Conservation (phyloP, 2,329 filamentous ascomycete species). For the Sporothrix sp. region DNA sequence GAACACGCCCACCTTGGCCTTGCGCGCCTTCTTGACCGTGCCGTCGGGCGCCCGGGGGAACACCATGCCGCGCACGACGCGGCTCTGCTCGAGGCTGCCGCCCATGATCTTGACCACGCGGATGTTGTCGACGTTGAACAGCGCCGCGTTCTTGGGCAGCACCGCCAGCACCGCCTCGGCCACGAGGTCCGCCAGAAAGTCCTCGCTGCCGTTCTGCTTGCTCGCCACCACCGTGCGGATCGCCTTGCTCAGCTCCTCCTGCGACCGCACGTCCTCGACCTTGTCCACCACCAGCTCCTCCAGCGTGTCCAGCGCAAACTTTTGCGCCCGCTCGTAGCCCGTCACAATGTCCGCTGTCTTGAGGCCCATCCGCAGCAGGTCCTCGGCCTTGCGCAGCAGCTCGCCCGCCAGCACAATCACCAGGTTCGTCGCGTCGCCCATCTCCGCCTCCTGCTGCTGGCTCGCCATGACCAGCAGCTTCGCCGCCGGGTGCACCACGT, state of each 20-base stretch:
- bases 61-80: constrained; percentile 95
- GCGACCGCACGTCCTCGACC: constrained; percentile 71
- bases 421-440: constrained; percentile 96
- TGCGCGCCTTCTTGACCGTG: constrained; percentile 76
- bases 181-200: constrained; percentile 75
- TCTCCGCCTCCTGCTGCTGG: constrained; percentile 97
- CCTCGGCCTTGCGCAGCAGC: constrained; percentile 92
- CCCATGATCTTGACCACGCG: constrained; percentile 99
- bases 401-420: constrained; percentile 95
- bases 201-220: constrained; percentile 92
- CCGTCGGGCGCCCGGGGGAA: constrained; percentile 94
- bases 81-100: constrained; percentile 85
- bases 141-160: constrained; percentile 85
- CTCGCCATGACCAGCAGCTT: constrained; percentile 98
- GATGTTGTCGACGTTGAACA: constrained; percentile 99
- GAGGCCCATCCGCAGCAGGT: constrained; percentile 88
- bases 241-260: constrained; percentile 84
- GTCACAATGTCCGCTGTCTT: constrained; percentile 97
- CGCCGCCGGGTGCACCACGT: constrained; percentile 94
- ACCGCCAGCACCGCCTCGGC: constrained; percentile 79
- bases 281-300: constrained; percentile 88
- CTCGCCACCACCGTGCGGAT: constrained; percentile 90
- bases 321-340: constrained; percentile 91
- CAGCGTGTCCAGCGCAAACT: constrained; percentile 72
- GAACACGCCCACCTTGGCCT: constrained; percentile 94